Base-by-base conservation (phyloP, 495 filamentous ascomycete genomes). In the Ascobolus immersus region DNA sequence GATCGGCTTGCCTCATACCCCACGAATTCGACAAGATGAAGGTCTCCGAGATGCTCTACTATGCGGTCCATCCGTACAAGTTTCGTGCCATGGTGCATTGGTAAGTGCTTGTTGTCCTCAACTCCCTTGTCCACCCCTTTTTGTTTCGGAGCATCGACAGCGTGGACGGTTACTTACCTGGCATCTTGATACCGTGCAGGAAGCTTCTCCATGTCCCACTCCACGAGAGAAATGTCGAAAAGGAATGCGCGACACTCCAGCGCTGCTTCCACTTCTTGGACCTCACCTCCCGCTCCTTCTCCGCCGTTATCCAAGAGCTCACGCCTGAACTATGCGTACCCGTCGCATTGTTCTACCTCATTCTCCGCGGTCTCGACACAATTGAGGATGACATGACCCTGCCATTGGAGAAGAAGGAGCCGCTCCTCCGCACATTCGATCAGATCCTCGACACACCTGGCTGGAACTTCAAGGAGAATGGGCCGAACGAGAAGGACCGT, bases 331-430 rank as follows among this genome's bases (percentile, higher is more conserved):
- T 96, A 12, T 69, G 94, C 15, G 64, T 92, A 22, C 79, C 89
- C 2, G 62, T 96, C 28, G 69, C 67, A 33, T 60, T 94, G n/a
- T 96, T 96, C 64, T 96, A 96, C 55, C 61, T 96, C 22, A 67
- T 74, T 21, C 62, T 96, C 10, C 72, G 86, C 32, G 89, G 74
- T 6, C 63, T 96, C 29, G 86, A 96, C 51, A 96, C 86, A 13
- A 78, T 96, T 37, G 86, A 96, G 55, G 86, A 96, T 62, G 86
- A 96, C 53, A 94, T 92, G 67, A 91, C 86, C 3, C 71, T 96
- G 34, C 60, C 71, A 1, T 54, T 80, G 7, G 59, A 60, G 36
- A 67, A 62, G 39, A 96, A 96, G 59, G 82, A 86, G 52, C 79
- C 80, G 3, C 54, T 93, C 26, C 59, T 96, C 21, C 64, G 86